These are phyloP conservation scores for Entophlyctis luteolus DNA, from an alignment of 192 early-diverging fungal species.

Conservation along the genomic window DNA sequence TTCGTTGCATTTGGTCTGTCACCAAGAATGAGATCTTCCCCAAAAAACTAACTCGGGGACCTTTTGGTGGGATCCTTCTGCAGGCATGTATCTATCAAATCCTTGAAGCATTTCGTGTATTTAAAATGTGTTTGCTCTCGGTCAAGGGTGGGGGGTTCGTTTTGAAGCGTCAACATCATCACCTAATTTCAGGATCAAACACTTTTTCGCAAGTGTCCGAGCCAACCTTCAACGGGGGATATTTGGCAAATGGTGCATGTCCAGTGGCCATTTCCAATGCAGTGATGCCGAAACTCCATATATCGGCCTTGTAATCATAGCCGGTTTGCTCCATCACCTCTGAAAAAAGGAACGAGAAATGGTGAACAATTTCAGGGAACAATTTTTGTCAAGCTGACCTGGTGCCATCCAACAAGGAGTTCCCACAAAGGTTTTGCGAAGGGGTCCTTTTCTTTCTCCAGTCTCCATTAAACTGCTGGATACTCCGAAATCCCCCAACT, in stretches of 20 bases:
- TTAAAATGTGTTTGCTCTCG: constrained; percentile 69
- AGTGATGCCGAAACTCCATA: constrained; percentile 90
- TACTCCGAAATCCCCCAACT: constrained; percentile 64
- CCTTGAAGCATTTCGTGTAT: constrained; percentile 75
- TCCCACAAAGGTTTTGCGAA: constrained; percentile 11
- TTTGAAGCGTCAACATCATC: constrained; percentile 81
- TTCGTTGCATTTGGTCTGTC: constrained; percentile 74
- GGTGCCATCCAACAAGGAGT: constrained; percentile 55
- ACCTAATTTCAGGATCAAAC: constrained; percentile 45
- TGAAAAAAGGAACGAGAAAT: constrained; percentile 59
- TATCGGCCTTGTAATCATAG: constrained; percentile 86
- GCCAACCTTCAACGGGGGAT: constrained; percentile 74
- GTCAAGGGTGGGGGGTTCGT: constrained; percentile 80
- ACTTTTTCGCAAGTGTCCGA: background rate
- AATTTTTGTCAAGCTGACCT: constrained; percentile 14
- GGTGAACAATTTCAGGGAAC: too few species aligned
- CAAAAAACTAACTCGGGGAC: constrained; percentile 16
- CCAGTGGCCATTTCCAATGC: constrained; percentile 80
- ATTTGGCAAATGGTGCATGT: constrained; percentile 85
- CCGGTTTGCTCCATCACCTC: constrained; percentile 90
- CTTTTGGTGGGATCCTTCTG: constrained; percentile 72
- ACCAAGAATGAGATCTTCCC: background rate
- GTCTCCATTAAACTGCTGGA: constrained; percentile 47
- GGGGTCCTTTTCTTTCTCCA: constrained; percentile 45
- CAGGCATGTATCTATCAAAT: constrained; percentile 81